Percentiles rank a stretch among this genome's conserved stretches.
phyloP scores from a whole-genome alignment of 2,329 filamentous ascomycete genomes.

The Ceratocystiopsis sp. region DNA sequence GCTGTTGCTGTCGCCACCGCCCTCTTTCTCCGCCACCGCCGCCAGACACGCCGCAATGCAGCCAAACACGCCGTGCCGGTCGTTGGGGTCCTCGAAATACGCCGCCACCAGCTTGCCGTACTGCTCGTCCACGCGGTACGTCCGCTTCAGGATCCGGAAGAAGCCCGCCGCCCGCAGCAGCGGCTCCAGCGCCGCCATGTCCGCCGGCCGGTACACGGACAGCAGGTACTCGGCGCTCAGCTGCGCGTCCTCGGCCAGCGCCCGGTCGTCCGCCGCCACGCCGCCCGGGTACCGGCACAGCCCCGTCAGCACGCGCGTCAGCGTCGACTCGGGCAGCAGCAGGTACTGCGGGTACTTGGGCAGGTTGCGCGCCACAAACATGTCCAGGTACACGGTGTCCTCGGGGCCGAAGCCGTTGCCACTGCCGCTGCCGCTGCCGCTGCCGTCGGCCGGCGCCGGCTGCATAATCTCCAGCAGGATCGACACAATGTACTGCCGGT shows the following conservation, averaged over 20 bases:
- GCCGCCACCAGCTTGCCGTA: conserved; percentile 62
- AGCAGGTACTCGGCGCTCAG: conserved; percentile 92
- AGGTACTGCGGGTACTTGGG: conserved; percentile 96
- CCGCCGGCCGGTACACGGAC: conserved; percentile 81
- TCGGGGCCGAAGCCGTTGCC: conserved; percentile 48
- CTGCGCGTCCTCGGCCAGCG: conserved; percentile 49
- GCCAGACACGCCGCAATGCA: conserved; percentile 63
- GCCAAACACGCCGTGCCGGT: conserved; percentile 58
- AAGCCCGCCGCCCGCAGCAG: conserved; percentile 68
- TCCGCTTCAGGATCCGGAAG: conserved; percentile 78
- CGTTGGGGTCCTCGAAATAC: conserved; percentile 72
- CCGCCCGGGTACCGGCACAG: conserved; percentile 70
- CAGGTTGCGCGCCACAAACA: conserved; percentile 92
- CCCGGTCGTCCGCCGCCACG: conserved; percentile 49
- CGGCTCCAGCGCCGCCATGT: conserved; percentile 58
- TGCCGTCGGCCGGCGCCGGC: conserved; percentile 18
- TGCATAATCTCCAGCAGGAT: conserved; percentile 88
- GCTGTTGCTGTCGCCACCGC: not conserved
- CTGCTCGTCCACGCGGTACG: conserved; percentile 64
- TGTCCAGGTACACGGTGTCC: conserved; percentile 89
- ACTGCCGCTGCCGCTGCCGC: conserved; percentile 18
- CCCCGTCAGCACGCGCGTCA: conserved; percentile 64
- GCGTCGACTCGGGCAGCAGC: conserved; percentile 68
- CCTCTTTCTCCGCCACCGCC: conserved; percentile 5
- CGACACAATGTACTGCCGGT: conserved; percentile 81